Evolutionary conservation across 768 basidiomycete genomes (phyloP).

Genomic region (Termitomyces sp.): DNA sequence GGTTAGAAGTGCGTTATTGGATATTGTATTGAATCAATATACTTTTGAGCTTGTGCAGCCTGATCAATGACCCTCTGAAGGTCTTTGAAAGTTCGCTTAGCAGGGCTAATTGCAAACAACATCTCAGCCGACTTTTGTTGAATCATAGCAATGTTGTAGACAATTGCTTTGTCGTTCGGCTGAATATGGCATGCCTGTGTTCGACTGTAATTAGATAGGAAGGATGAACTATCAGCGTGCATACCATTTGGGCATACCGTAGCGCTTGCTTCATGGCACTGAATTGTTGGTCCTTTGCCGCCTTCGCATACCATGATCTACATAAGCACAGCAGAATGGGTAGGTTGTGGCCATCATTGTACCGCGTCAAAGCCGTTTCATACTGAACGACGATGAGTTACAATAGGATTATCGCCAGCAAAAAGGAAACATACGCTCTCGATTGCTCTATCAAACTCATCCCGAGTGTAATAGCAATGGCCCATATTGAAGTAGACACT

Average conservation of each 20-base stretch:
- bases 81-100: constrained; percentile 78
- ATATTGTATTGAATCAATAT: constrained; percentile 15
- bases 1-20: background rate
- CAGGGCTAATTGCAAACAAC: constrained; percentile 63
- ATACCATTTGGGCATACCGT: constrained; percentile 73
- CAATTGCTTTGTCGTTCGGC: constrained; percentile 82
- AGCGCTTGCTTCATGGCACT: constrained; percentile 79
- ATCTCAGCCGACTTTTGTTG: constrained; percentile 95
- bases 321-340: constrained; percentile 80
- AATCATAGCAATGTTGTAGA: constrained; percentile 98
- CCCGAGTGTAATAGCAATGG: constrained; percentile 87
- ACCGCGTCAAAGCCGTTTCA: constrained; percentile 81
- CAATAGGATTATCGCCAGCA: background rate
- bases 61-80: constrained; percentile 73
- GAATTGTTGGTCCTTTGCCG: constrained; percentile 83
- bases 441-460: constrained; percentile 94
- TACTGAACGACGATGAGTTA: constrained; percentile 48
- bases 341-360: constrained; percentile 69
- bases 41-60: constrained; percentile 86
- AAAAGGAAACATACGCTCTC: constrained; percentile 68
- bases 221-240: constrained; percentile 8
- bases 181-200: constrained; percentile 78
- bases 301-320: constrained; percentile 92
- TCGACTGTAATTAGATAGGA: constrained; percentile 4
- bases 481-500: constrained; percentile 96